Conservation (phyloP, 805 yeast genomes). For the Kodamaea kaohsiungensis region DNA sequence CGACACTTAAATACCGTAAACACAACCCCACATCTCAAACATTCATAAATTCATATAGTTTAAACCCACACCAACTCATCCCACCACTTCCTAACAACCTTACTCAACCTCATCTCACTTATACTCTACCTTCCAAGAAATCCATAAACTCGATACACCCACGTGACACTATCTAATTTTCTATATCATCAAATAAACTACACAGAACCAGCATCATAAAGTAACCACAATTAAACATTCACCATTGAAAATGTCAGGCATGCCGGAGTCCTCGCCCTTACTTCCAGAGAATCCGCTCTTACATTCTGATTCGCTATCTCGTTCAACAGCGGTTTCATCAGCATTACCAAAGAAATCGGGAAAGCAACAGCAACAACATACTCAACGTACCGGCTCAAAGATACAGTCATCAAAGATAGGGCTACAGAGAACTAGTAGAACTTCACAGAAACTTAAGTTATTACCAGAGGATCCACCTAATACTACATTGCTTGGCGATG, state of each 20-base stretch:
- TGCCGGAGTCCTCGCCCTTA: slow-evolving; percentile 5
- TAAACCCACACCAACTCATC: too few relatives aligned
- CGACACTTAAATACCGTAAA: too few relatives aligned
- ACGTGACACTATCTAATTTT: slow-evolving; percentile 2
- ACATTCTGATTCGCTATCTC: background rate
- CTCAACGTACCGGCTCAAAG: slow-evolving; percentile 19
- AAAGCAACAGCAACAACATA: background rate
- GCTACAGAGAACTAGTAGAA: slow-evolving; percentile 73
- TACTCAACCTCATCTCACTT: background rate
- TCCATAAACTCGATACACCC: background rate
- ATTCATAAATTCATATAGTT: too few relatives aligned
- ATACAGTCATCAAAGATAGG: slow-evolving; percentile 53
- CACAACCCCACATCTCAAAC: too few relatives aligned
- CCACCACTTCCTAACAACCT: too few relatives aligned
- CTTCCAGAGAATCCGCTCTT: slow-evolving; percentile 8
- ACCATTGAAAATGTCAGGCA: slow-evolving; percentile 3
- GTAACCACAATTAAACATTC: slow-evolving; percentile 1
- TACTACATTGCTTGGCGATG: slow-evolving; percentile 12
- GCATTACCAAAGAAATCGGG: slow-evolving; percentile 1
- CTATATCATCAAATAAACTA: background rate
- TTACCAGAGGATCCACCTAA: slow-evolving; percentile 58
- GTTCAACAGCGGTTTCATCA: slow-evolving; percentile 5
- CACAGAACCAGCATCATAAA: background rate
- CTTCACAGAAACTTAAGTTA: slow-evolving; percentile 70
- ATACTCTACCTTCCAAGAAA: background rate